A percentile compares a stretch with the other conserved stretches of the same genome.
phyloP scores from a whole-genome alignment of 164 flowering plant species.

The Magnolia officinalis region DNA sequence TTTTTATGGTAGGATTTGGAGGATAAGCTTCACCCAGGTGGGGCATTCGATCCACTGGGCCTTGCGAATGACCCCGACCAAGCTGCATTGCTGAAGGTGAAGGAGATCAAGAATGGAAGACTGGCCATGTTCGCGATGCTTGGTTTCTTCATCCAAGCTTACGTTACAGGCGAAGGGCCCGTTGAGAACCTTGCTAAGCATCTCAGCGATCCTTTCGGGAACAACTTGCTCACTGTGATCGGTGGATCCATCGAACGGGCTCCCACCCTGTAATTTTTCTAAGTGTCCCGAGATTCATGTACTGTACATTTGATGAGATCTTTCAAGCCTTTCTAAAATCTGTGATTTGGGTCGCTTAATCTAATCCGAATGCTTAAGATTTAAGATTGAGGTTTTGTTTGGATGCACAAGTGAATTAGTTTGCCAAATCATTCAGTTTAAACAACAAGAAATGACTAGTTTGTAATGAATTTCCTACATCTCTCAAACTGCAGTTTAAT shows the following conservation, averaged over 20 bases:
- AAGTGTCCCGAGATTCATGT: background rate
- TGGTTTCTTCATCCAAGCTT: conserved; percentile 92
- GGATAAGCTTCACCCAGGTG: conserved; percentile 95
- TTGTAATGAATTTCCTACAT: too few relatives aligned
- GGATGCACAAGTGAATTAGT: too few relatives aligned
- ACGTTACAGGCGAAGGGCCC: conserved; percentile 95
- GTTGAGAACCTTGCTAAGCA: conserved; percentile 89
- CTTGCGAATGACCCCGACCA: conserved; percentile 88
- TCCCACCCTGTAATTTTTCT: conserved; percentile 58
- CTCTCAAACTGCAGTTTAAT: too few relatives aligned
- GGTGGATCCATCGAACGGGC: conserved; percentile 64
- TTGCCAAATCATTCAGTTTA: too few relatives aligned
- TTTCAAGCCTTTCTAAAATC: background rate
- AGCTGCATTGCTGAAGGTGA: conserved; percentile 84
- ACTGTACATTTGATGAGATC: conserved; percentile 13
- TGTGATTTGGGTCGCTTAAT: background rate
- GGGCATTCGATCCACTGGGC: conserved; percentile 91
- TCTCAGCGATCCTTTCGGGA: conserved; percentile 92
- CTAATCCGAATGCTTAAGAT: background rate
- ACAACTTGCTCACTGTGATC: conserved; percentile 95
- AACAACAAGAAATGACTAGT: too few relatives aligned
- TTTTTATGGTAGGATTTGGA: conserved; percentile 52
- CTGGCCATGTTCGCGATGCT: conserved; percentile 99
- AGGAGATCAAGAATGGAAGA: conserved; percentile 97
- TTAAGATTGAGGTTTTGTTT: too few relatives aligned